A percentile compares a stretch with the other conserved stretches of the same genome.
Evolutionary conservation across 2,329 filamentous ascomycete genomes (phyloP).

Genomic region (Fusarium zealandicum): DNA sequence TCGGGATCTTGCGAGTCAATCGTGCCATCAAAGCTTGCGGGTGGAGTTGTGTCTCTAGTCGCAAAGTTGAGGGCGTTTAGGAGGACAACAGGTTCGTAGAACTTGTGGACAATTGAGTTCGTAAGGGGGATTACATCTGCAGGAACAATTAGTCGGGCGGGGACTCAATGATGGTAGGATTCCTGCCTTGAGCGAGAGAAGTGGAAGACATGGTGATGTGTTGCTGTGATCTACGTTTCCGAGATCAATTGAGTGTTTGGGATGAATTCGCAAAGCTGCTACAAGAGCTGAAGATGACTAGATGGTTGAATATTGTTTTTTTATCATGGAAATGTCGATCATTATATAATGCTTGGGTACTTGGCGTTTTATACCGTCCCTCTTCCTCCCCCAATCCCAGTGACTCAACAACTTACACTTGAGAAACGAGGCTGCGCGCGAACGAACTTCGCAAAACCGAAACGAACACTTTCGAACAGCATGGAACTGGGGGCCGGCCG

Average conservation of each 20-base stretch:
- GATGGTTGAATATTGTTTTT: no score
- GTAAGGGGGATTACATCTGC: background rate
- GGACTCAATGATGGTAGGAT: no score
- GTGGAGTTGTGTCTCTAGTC: background rate
- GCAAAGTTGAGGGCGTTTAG: constrained; percentile 10
- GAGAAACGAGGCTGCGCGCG: background rate
- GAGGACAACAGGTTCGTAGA: constrained; percentile 20
- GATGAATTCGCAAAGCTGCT: background rate
- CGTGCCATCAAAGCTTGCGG: background rate
- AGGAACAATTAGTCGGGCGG: background rate
- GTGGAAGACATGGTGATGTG: background rate
- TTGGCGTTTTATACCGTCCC: background rate
- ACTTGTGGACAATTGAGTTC: constrained; percentile 3
- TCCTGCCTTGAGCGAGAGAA: background rate
- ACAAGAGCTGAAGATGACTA: no score
- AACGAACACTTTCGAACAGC: constrained; percentile 12
- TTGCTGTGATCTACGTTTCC: background rate
- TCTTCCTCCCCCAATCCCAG: background rate
- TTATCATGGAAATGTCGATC: no score
- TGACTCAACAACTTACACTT: background rate
- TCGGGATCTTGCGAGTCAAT: constrained; percentile 5
- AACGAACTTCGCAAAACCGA: background rate
- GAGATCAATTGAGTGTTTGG: background rate
- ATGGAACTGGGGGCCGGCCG: constrained; percentile 12
- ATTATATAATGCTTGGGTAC: no score